phyloP scores from a whole-genome alignment of 176 grass and related monocot species.

The Eleusine coracana region DNA sequence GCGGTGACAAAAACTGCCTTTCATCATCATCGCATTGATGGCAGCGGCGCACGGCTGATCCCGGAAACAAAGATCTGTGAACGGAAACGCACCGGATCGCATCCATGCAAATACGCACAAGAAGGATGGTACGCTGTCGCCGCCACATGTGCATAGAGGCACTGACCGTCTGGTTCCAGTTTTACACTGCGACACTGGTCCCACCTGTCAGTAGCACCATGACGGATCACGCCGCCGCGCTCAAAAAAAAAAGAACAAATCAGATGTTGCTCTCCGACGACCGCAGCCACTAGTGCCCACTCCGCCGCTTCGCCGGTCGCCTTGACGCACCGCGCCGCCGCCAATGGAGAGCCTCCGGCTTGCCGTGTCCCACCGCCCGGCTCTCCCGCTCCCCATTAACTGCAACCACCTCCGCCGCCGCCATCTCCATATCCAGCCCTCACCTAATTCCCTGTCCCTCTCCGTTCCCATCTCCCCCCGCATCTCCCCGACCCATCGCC shows the following conservation, averaged over 20 bases:
- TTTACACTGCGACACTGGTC: not conserved
- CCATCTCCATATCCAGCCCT: not conserved
- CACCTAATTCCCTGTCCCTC: not conserved
- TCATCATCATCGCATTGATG: too few species aligned
- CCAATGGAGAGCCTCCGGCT: slow-evolving; percentile 40
- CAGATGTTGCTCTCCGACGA: not conserved
- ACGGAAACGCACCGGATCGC: not conserved
- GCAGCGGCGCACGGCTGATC: not conserved
- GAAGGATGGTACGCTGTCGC: not conserved
- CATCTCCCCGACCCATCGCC: not conserved
- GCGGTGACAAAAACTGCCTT: too few species aligned
- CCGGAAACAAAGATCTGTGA: not conserved
- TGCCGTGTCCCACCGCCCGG: slow-evolving; percentile 18
- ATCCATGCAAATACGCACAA: not conserved
- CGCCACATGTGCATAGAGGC: not conserved
- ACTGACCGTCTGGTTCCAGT: not conserved
- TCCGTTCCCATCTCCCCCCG: not conserved
- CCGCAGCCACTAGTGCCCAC: not conserved
- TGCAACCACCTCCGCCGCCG: slow-evolving; percentile 11
- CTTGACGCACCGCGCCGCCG: not conserved
- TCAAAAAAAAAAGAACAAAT: slow-evolving; percentile 8
- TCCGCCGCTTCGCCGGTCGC: not conserved
- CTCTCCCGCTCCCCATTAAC: not conserved
- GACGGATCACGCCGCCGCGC: not conserved
- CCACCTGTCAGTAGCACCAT: slow-evolving; percentile 14